Conservation (phyloP, 1,139 yeast genomes). For the Oligophagozyma castellii region DNA sequence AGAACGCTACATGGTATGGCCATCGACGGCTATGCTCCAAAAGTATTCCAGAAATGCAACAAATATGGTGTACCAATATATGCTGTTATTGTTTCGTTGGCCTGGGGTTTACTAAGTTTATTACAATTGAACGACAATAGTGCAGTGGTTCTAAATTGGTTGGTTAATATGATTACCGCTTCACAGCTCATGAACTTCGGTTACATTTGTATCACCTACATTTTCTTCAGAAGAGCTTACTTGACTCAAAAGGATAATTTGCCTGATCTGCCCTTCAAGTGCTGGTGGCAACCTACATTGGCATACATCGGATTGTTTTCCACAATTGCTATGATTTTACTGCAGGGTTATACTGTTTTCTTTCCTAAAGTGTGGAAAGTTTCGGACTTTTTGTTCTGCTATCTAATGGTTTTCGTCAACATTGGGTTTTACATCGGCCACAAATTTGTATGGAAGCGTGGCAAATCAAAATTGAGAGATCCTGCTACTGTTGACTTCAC, state of each 20-base stretch:
- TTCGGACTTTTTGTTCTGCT: constrained; percentile 49
- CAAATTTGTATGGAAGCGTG: constrained; percentile 34
- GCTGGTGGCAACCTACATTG: constrained; percentile 46
- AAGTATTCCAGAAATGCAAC: constrained; percentile 35
- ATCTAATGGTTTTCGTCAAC: constrained; percentile 54
- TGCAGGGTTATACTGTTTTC: constrained; percentile 57
- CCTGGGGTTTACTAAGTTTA: constrained; percentile 31
- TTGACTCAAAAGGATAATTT: constrained; percentile 44
- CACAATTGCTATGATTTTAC: constrained; percentile 39
- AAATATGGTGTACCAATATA: constrained; percentile 37
- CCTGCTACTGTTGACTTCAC: constrained; percentile 41
- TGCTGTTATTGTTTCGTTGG: constrained; percentile 32
- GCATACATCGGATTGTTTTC: constrained; percentile 37
- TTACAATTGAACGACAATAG: constrained; percentile 49
- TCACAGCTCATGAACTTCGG: constrained; percentile 65
- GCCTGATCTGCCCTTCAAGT: constrained; percentile 38
- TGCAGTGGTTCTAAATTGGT: constrained; percentile 57
- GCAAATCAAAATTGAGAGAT: constrained; percentile 35
- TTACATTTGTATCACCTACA: constrained; percentile 48
- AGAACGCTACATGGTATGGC: constrained; percentile 50
- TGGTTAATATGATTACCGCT: constrained; percentile 65
- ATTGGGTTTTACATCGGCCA: constrained; percentile 41
- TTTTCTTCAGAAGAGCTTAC: constrained; percentile 51
- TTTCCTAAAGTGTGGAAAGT: constrained; percentile 49
- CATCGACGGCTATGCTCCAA: constrained; percentile 47